Evolutionary conservation across 1,284 basidiomycete species (phyloP), one percentile per base, ranked within the genome.

Genomic region (Fomitiporia mediterranea): DNA sequence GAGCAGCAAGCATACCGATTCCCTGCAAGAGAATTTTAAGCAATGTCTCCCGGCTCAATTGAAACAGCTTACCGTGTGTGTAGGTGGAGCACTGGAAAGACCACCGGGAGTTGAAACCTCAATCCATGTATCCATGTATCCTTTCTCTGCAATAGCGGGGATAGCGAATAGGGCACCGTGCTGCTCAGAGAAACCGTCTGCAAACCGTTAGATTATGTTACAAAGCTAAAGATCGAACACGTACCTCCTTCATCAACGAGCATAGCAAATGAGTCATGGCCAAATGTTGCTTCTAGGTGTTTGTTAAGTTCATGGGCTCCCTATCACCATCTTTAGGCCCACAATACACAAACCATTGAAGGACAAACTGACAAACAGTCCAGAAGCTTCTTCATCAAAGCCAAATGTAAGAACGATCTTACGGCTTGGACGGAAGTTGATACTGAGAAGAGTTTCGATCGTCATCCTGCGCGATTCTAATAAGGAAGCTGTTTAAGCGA

Each of bases 351-450:
- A 30, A 39, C 6, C 5, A 44, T 15, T 37, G 37, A 40, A 48
- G 30, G 37, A 66, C 64, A 35, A 73, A 64, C 61, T 23, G 13
- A 63, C 62, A 28, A 76, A 74, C 56, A 77, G 72, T 34, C 76
- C 76, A 40, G 69, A 68, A 8, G 70, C 69, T 67, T 82, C 80
- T 61, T 82, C 80, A 65, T 82, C 79, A 60, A 74, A 77, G 19
- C 80, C 80, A 44, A 73, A 74, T 11, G 73, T 71, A 27, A 79
- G 64, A 27, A 81, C 69, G 49, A 81, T 67, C 0, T 70, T 70
- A 13, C 75, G 67, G 2, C 61, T 58, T 0, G 75, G 74, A 25
- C 63, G 53, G 60, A 72, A 77, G 48, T 67, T 73, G 4, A 62
- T 61, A 35, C 68, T 62, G 30, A 78, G 61, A 6, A 76, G 63